Evolutionary conservation across 2,329 filamentous ascomycete genomes (phyloP).

Genomic region (Immersiporthe knoxdaviesiana): DNA sequence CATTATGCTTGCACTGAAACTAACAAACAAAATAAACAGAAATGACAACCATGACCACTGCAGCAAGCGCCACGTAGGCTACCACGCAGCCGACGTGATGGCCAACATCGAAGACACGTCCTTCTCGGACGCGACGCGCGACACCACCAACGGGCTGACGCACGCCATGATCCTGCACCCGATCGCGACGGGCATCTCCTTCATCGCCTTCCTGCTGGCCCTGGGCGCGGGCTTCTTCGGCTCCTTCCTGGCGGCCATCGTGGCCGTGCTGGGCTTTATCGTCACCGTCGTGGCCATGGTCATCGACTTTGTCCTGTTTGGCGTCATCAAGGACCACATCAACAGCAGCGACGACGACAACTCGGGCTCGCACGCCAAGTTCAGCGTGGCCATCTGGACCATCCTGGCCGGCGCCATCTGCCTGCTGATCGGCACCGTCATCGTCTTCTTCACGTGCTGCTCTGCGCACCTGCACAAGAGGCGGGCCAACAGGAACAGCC

Average conservation of each 20-base stretch:
- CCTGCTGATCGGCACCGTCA: constrained; percentile 56
- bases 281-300: constrained; percentile 52
- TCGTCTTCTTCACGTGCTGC: constrained; percentile 67
- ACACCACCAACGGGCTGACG: constrained; percentile 55
- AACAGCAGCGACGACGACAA: constrained; percentile 55
- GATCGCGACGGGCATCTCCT: constrained; percentile 58
- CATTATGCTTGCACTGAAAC: too few relatives aligned
- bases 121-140: constrained; percentile 48
- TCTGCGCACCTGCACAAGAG: constrained; percentile 49
- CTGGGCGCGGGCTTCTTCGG: constrained; percentile 55
- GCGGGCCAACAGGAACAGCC: constrained; percentile 34
- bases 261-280: constrained; percentile 54
- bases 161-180: constrained; percentile 66
- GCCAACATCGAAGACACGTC: constrained; percentile 40
- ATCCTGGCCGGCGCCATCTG: constrained; percentile 59
- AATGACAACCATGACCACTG: constrained; percentile 49
- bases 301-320: constrained; percentile 62
- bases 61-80: constrained; percentile 55
- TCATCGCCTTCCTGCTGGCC: constrained; percentile 61
- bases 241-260: constrained; percentile 53
- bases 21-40: constrained; percentile 12
- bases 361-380: constrained; percentile 49
- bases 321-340: constrained; percentile 56
- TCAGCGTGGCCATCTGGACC: constrained; percentile 61
- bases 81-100: constrained; percentile 56